These are phyloP conservation scores for Mayamaea pseudoterrestris DNA, from an alignment of 108 stramenopile genomes.

Conservation along the genomic window DNA sequence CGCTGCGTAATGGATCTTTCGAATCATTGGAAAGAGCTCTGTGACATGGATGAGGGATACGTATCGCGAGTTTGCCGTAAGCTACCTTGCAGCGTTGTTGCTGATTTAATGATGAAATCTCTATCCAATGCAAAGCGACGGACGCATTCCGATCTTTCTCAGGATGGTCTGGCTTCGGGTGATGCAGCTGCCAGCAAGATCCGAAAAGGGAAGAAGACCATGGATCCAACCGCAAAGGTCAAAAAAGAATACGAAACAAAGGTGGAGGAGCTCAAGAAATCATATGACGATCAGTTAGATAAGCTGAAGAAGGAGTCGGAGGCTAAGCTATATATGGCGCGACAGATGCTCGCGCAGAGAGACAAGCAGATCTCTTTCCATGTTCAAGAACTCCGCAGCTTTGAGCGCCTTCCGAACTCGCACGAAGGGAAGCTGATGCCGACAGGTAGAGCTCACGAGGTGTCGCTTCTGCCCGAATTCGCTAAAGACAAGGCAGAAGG, in stretches of 20 bases:
- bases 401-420: constrained; percentile 3
- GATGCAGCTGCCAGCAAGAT: background rate
- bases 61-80: background rate
- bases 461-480: constrained; percentile 5
- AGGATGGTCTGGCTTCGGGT: too few relatives aligned
- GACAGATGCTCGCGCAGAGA: constrained; percentile 1
- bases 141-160: too few relatives aligned
- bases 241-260: background rate
- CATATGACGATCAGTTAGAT: constrained; percentile 1
- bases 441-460: background rate
- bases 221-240: background rate
- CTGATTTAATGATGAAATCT: constrained; percentile 5
- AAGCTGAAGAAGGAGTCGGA: constrained; percentile 6
- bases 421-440: constrained; percentile 3
- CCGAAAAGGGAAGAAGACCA: background rate
- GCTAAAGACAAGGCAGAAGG: constrained; percentile 3
- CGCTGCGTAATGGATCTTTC: constrained; percentile 3
- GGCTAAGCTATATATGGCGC: background rate
- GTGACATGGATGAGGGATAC: background rate
- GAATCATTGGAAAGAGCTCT: constrained; percentile 6
- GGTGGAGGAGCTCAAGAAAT: background rate
- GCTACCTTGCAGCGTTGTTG: constrained; percentile 4
- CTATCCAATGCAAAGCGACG: constrained; percentile 2
- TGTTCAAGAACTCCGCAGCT: constrained; percentile 1
- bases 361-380: constrained; percentile 6